phyloP scores from a whole-genome alignment of 371 early-diverging fungal species.

The Mortierella sp. region DNA sequence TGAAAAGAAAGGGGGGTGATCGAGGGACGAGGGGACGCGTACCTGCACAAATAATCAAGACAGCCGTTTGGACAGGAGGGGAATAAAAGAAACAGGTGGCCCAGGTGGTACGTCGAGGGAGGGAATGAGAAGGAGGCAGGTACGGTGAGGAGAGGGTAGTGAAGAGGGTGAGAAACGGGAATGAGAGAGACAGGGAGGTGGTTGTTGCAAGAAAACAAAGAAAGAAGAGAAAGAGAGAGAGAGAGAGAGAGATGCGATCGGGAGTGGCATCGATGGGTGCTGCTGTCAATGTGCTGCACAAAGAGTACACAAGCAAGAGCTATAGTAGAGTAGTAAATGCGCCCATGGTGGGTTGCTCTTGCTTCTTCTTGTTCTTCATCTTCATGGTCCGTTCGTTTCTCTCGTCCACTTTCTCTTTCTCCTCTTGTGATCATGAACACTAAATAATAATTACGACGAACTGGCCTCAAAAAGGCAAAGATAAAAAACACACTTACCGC shows the following conservation, averaged over 20 bases:
- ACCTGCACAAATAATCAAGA: neutral
- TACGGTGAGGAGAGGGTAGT: neutral
- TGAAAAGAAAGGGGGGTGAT: neutral
- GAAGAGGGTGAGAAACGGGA: neutral
- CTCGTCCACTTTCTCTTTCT: too few relatives aligned
- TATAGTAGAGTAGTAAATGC: too few relatives aligned
- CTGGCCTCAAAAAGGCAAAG: conserved; percentile 30
- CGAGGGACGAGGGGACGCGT: conserved; percentile 6
- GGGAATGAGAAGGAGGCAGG: neutral
- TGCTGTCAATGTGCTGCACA: neutral
- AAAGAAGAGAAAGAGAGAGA: neutral
- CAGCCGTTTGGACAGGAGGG: conserved; percentile 2
- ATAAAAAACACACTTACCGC: too few relatives aligned
- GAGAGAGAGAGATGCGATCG: neutral
- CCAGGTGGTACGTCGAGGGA: too few relatives aligned
- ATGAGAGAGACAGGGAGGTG: neutral
- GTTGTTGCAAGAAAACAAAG: neutral
- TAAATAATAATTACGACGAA: neutral
- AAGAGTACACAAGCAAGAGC: neutral
- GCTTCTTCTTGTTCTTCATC: too few relatives aligned
- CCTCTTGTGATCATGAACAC: conserved; percentile 7
- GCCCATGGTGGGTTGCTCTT: too few relatives aligned
- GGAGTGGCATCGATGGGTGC: neutral
- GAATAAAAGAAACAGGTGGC: neutral
- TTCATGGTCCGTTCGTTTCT: too few relatives aligned